These are phyloP conservation scores for Caryopteris hybrid DNA, from an alignment of 305 asterid genomes.

Conservation along the genomic window DNA sequence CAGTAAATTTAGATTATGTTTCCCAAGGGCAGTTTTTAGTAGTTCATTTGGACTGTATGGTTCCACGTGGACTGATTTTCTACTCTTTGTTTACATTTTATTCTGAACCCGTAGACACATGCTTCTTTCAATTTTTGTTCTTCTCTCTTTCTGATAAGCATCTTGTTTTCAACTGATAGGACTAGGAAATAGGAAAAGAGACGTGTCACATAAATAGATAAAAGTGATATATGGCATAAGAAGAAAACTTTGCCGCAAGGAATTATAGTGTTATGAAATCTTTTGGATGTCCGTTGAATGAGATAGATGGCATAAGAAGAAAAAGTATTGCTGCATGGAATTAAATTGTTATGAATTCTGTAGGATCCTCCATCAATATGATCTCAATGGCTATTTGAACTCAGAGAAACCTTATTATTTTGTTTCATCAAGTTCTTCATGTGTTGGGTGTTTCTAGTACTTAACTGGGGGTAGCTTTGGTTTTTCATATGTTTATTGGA, in stretches of 20 bases:
- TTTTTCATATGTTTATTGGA: neutral
- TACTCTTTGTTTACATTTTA: neutral
- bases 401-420: neutral
- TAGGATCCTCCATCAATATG: neutral
- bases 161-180: neutral
- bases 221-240: neutral
- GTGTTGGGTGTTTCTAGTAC: neutral
- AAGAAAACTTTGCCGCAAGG: no score
- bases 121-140: neutral
- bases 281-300: no score
- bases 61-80: conserved; percentile 4
- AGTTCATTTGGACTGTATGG: neutral
- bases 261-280: no score
- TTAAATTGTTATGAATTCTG: neutral
- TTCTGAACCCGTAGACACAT: neutral
- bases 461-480: conserved; percentile 1
- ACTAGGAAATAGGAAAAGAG: conserved; percentile 7
- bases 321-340: conserved; percentile 6
- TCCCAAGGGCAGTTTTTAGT: conserved; percentile 6
- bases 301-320: conserved; percentile 5
- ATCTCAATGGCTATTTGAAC: conserved; percentile 5
- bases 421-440: neutral
- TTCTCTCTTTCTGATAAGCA: neutral
- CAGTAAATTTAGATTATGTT: conserved; percentile 1
- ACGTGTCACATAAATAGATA: neutral